Evolutionary conservation across 345 rosid species (phyloP).

Genomic region (Tarenaya hassleriana): DNA sequence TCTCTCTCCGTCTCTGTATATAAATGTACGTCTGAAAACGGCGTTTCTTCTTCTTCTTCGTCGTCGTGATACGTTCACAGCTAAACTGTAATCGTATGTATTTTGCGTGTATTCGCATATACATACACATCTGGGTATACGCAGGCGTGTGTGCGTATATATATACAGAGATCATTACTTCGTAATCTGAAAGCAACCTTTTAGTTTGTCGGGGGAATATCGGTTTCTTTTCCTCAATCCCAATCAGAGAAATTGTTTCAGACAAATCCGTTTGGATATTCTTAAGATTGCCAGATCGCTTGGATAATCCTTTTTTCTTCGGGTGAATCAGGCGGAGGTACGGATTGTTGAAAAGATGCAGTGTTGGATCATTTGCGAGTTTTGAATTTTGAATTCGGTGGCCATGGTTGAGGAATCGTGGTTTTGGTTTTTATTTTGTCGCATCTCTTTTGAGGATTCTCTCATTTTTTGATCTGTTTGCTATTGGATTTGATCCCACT

Average conservation of each 20-base stretch:
- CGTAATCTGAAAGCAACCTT: conserved; percentile 31
- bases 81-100: conserved; percentile 11
- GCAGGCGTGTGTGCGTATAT: conserved; percentile 4
- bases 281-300: conserved; percentile 18
- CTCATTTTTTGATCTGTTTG: conserved; percentile 24
- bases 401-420: conserved; percentile 22
- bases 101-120: not conserved
- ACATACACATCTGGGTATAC: not conserved
- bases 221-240: conserved; percentile 30
- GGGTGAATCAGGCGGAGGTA: conserved; percentile 14
- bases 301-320: not conserved
- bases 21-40: conserved; percentile 24
- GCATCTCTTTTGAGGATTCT: conserved; percentile 3
- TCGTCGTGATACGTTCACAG: conserved; percentile 8
- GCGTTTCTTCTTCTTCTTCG: conserved; percentile 30
- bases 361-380: conserved; percentile 2
- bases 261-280: conserved; percentile 4
- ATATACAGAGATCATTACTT: conserved; percentile 29
- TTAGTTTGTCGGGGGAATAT: conserved; percentile 16
- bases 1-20: conserved; percentile 11
- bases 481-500: not conserved
- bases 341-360: not conserved
- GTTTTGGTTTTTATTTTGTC: conserved; percentile 7
- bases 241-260: not conserved
- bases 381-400: not conserved